Evolutionary conservation across 176 grass and related monocot species (phyloP).

Genomic region (Thinopyrum elongatum): DNA sequence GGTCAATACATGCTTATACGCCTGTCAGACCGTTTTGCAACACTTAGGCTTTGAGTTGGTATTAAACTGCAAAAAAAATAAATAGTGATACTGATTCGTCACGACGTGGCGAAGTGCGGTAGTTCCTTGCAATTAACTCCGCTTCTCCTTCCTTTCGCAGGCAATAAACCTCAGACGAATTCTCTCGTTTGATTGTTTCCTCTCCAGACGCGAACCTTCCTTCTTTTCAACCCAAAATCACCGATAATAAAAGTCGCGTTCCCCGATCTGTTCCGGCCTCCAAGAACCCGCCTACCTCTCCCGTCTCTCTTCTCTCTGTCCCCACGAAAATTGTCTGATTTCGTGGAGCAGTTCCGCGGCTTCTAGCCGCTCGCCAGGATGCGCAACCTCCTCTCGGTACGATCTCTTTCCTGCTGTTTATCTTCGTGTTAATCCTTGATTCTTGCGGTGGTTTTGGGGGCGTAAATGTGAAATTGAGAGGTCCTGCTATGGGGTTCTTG

Average conservation of each 20-base stretch:
- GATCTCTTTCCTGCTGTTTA: not conserved
- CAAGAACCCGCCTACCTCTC: not conserved
- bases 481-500: not conserved
- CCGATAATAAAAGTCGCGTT: not conserved
- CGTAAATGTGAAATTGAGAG: not conserved
- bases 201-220: not conserved
- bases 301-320: not conserved
- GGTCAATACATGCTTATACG: too few species aligned
- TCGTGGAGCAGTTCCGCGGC: not conserved
- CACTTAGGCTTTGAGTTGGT: too few species aligned
- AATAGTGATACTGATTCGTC: too few species aligned
- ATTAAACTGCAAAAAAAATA: too few species aligned
- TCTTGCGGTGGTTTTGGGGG: not conserved
- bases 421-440: not conserved
- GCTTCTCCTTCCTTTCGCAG: not conserved
- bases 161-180: constrained; percentile 24
- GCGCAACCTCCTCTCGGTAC: constrained; percentile 59
- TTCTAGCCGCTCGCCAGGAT: constrained; percentile 24
- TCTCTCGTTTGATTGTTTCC: not conserved
- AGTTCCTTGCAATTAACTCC: too few species aligned
- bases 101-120: too few species aligned
- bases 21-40: too few species aligned
- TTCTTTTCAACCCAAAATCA: not conserved
- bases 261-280: not conserved
- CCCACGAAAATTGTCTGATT: not conserved